phyloP scores from a whole-genome alignment of 768 basidiomycete genomes.

The Candolleomyces aberdarensis region DNA sequence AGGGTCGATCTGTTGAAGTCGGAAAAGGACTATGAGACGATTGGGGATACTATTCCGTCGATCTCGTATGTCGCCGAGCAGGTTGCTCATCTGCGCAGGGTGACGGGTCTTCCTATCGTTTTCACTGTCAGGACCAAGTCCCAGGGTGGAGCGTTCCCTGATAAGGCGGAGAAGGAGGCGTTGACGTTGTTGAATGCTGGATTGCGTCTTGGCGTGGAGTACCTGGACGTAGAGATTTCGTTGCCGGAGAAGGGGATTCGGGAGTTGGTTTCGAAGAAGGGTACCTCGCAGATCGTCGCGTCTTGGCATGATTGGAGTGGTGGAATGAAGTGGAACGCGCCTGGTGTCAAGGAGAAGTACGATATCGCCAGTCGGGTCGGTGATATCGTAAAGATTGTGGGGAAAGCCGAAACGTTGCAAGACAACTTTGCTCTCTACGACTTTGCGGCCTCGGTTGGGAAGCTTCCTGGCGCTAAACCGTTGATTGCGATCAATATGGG shows the following conservation, averaged over 20 bases:
- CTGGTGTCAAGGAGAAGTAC: conserved; percentile 64
- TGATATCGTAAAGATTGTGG: conserved; percentile 81
- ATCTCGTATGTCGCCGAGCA: conserved; percentile 62
- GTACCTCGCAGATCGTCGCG: conserved; percentile 79
- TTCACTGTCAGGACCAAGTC: conserved; percentile 86
- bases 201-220: conserved; percentile 83
- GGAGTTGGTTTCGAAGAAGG: conserved; percentile 49
- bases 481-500: conserved; percentile 97
- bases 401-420: conserved; percentile 34
- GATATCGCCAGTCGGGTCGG: conserved; percentile 62
- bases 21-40: too few relatives aligned
- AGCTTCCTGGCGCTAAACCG: conserved; percentile 59
- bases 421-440: conserved; percentile 80
- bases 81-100: conserved; percentile 71
- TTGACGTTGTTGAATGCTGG: conserved; percentile 77
- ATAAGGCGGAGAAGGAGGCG: conserved; percentile 65
- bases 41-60: too few relatives aligned
- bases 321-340: conserved; percentile 67
- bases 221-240: conserved; percentile 81
- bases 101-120: conserved; percentile 80
- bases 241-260: conserved; percentile 63
- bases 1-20: conserved; percentile 77
- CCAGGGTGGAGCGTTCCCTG: conserved; percentile 92
- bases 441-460: conserved; percentile 54
- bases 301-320: conserved; percentile 97